These are phyloP conservation scores for Rhododendron vialii DNA, from an alignment of 148 eudicot genomes.

Conservation along the genomic window DNA sequence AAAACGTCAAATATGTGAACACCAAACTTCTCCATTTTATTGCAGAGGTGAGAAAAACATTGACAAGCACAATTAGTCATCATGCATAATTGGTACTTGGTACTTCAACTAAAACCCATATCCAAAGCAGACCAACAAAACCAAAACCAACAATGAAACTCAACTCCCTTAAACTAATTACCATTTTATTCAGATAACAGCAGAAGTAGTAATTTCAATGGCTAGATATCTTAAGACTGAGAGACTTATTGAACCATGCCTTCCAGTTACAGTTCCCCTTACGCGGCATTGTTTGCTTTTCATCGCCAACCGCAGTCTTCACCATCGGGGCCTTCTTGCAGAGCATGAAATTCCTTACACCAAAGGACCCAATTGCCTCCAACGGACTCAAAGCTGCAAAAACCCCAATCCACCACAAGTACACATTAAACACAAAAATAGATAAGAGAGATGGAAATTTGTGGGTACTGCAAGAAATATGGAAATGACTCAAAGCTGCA, in stretches of 20 bases:
- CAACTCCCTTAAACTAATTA: background rate
- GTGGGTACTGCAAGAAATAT: background rate
- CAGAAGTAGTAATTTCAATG: conserved; percentile 28
- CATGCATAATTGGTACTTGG: background rate
- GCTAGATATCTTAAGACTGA: conserved; percentile 53
- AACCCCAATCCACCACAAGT: background rate
- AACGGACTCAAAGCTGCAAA: conserved; percentile 42
- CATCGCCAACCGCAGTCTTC: conserved; percentile 15
- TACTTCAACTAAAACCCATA: background rate
- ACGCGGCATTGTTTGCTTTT: conserved; percentile 17
- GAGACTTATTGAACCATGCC: conserved; percentile 77
- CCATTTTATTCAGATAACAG: background rate
- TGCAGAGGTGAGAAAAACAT: background rate
- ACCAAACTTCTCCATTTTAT: conserved; percentile 5
- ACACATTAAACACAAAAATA: background rate
- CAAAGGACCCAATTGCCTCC: conserved; percentile 46
- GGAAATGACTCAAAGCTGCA: background rate
- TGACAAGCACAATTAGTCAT: background rate
- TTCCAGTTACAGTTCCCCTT: conserved; percentile 62
- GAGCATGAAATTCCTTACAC: conserved; percentile 47
- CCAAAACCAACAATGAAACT: background rate
- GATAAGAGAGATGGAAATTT: background rate
- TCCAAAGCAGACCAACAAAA: background rate
- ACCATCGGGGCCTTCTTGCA: conserved; percentile 46
- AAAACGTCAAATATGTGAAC: background rate